Conservation (phyloP, 306 rosid genomes). For the Citrullus colocynthis region DNA sequence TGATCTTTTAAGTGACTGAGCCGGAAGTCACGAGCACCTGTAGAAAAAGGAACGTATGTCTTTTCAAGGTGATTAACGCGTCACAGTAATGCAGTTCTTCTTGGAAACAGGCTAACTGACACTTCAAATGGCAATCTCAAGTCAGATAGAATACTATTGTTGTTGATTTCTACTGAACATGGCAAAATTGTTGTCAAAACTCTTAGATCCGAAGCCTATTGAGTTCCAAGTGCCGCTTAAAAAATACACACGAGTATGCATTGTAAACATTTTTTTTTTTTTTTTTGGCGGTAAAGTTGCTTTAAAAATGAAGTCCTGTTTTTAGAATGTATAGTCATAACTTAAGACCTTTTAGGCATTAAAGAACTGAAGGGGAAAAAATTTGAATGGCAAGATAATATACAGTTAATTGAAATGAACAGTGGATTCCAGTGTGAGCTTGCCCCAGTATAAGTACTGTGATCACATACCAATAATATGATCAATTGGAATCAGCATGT, state of each 20-base stretch:
- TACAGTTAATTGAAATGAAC: neutral
- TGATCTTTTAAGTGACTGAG: neutral
- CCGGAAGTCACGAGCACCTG: neutral
- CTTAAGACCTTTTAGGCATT: neutral
- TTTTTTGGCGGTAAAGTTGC: neutral
- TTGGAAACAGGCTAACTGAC: neutral
- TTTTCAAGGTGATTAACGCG: neutral
- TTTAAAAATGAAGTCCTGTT: neutral
- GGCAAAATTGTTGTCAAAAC: neutral
- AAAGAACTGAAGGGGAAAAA: neutral
- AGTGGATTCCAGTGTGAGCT: neutral
- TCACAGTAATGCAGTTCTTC: neutral
- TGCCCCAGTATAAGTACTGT: neutral
- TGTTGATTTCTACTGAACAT: neutral
- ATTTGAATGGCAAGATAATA: neutral
- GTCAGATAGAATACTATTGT: neutral
- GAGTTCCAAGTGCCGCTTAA: neutral
- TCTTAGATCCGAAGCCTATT: neutral
- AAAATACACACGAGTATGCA: neutral
- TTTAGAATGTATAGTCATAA: neutral
- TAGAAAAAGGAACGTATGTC: neutral
- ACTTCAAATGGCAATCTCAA: neutral
- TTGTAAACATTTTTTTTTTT: neutral
- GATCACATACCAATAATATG: neutral
- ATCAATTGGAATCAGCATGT: neutral